Percentiles rank a stretch among this genome's conserved stretches.
These are phyloP conservation scores for Atractiella rhizophila DNA, from an alignment of 768 basidiomycete species.

Conservation along the genomic window DNA sequence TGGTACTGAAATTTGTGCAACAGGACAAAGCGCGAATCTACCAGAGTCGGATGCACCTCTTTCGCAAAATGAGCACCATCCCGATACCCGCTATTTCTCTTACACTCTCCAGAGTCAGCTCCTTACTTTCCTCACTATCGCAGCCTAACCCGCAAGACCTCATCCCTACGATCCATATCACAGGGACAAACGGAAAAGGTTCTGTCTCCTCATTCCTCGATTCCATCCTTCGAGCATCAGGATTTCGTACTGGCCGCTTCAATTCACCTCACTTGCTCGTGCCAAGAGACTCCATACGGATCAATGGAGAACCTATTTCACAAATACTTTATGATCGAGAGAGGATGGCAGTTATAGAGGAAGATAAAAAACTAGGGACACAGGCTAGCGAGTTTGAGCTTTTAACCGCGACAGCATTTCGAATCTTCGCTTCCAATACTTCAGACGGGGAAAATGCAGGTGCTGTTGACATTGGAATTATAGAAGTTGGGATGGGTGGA, in stretches of 20 bases:
- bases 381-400: constrained; percentile 55
- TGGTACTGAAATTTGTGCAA: too few species aligned
- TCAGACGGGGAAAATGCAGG: constrained; percentile 22
- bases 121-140: constrained; percentile 27
- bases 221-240: constrained; percentile 38
- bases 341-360: constrained; percentile 26
- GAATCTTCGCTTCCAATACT: constrained; percentile 46
- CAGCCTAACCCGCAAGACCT: constrained; percentile 32
- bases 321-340: constrained; percentile 28
- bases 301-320: constrained; percentile 35
- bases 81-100: constrained; percentile 16
- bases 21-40: too few species aligned
- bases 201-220: constrained; percentile 63
- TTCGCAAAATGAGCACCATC: too few species aligned
- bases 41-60: too few species aligned
- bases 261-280: constrained; percentile 77
- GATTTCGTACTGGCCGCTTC: constrained; percentile 49
- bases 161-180: constrained; percentile 65
- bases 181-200: constrained; percentile 94
- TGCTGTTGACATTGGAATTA: constrained; percentile 44
- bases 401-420: constrained; percentile 53
- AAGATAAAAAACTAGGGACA: constrained; percentile 26
- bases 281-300: constrained; percentile 45
- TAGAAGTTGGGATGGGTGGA: constrained; percentile 93
- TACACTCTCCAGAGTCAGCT: constrained; percentile 16